phyloP scores from a whole-genome alignment of 129 eudicot genomes.

The Flaveria brownii region DNA sequence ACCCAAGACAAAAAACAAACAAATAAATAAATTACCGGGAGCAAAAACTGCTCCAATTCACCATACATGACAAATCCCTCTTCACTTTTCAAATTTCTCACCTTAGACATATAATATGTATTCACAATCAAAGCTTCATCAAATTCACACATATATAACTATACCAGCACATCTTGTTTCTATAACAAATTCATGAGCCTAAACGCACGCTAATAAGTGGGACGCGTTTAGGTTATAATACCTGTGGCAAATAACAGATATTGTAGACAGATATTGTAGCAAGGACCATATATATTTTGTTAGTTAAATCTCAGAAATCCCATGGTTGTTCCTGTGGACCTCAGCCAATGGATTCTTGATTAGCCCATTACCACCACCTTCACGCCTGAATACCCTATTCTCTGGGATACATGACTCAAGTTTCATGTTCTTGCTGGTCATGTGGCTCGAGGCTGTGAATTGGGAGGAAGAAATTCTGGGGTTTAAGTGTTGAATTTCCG shows the following conservation, averaged over 20 bases:
- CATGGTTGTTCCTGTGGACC: conserved; percentile 39
- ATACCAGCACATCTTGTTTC: not conserved
- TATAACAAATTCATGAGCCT: conserved; percentile 12
- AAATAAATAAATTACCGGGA: not conserved
- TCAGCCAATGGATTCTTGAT: conserved; percentile 85
- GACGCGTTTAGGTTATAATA: not conserved
- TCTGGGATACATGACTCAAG: conserved; percentile 35
- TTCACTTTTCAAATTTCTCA: conserved; percentile 4
- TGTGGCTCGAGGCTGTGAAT: conserved; percentile 31
- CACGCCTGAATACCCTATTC: conserved; percentile 39
- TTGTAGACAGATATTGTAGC: not conserved
- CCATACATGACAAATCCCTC: not conserved
- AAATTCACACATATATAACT: conserved; percentile 20
- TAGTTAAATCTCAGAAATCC: conserved; percentile 42
- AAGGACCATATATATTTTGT: conserved; percentile 21
- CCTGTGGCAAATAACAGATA: conserved; percentile 4
- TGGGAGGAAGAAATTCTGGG: conserved; percentile 36
- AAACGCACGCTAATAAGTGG: conserved; percentile 6
- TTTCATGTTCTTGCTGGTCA: conserved; percentile 28
- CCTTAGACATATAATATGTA: conserved; percentile 14
- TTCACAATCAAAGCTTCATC: conserved; percentile 25
- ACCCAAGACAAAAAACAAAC: conserved; percentile 3
- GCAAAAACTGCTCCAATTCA: conserved; percentile 3
- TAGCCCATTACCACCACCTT: conserved; percentile 53
- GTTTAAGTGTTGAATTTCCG: conserved; percentile 42